Base-by-base conservation (phyloP, 129 eudicot genomes). In the Glebionis coronaria region DNA sequence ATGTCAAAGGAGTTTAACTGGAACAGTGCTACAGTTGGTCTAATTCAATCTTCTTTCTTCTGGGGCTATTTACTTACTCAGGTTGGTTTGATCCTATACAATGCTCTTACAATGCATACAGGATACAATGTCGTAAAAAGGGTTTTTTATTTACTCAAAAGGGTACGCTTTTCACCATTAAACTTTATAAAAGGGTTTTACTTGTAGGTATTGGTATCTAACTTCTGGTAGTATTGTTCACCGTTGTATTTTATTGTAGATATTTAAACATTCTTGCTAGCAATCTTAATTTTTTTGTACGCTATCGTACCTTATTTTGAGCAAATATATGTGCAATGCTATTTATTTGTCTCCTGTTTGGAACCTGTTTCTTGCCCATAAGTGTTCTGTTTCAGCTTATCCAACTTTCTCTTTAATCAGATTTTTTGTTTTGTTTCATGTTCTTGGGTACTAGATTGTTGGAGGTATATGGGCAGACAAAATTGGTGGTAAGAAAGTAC, bases 381-480 rank as follows among this genome's bases (percentile, higher is more conserved):
- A n/a, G n/a, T 53, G n/a, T 21, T 51, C 27, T 38, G 21, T 52
- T 52, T 4, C 1, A 23, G 15, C n/a, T 29, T 54, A 38, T 12
- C 61, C 25, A 4, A 56, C 59, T n/a, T n/a, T 52, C 65, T 35
- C 49, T n/a, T 70, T 75, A 15, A 79, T 35, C 47, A 9, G 12
- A 15, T 77, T 56, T 31, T 74, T 42, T 35, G n/a, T n/a, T n/a
- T n/a, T n/a, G n/a, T 68, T 57, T 49, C 47, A 50, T 58, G 62
- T 74, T 70, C 31, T 45, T 72, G 54, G 54, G 58, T 61, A n/a
- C n/a, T n/a, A 93, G 99, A 86, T 93, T 84, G 80, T 76, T 75
- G 97, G 97, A 80, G 99, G 99, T 45, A 93, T 93, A 76, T 93
- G 99, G 99, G 99, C 99, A 63, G 99, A 93, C 80, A 93, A 79